Base-by-base conservation (phyloP, 1,284 basidiomycete species). In the Crocinoboletus sp. region DNA sequence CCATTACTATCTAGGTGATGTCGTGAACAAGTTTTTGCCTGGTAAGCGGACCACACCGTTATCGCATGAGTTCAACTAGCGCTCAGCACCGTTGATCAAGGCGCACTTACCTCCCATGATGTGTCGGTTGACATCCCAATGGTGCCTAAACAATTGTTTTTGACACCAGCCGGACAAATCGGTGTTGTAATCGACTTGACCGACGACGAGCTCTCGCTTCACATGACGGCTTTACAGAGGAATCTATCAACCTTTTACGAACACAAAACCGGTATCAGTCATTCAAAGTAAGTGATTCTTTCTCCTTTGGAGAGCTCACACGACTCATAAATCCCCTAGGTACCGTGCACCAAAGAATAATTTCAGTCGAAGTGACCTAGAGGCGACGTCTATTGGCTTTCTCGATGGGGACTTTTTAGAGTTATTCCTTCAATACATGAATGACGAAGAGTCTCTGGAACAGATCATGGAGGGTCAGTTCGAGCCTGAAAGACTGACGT, bases 371-470 rank as follows among this genome's bases (percentile, higher is more conserved):
- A 73, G 77, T 57, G 77, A 81, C 60, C 68, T 75, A 41, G 76
- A 86, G 49, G 53, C 65, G 38, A 60, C 71, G 12, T 71, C 78
- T 15, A 66, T 76, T 60, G 93, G 93, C 2, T 94, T 96, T 71
- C 71, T 96, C 22, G 93, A 97, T 55, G 94, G 93, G 3, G 88
- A 93, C 59, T 90, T 93, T 55, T 64, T 94, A 22, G 88, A 93
- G 62, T 68, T 71, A 23, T 83, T 85, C 66, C 69, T 90, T 20
- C 25, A 61, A 56, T 43, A 57, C 58, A 19, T 68, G 70, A 3
- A 55, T 63, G 25, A 60, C 63, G 25, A 58, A 66, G 9, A 56
- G 63, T 56, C 69, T 12, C 59, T 76, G 10, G 58, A 68, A 28
- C 66, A 71, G 48, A 71, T 84, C 8, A 64, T 82, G 55, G 55